Conservation (phyloP, 2,329 filamentous ascomycete species). For the Exophiala phaeomuriformis region DNA sequence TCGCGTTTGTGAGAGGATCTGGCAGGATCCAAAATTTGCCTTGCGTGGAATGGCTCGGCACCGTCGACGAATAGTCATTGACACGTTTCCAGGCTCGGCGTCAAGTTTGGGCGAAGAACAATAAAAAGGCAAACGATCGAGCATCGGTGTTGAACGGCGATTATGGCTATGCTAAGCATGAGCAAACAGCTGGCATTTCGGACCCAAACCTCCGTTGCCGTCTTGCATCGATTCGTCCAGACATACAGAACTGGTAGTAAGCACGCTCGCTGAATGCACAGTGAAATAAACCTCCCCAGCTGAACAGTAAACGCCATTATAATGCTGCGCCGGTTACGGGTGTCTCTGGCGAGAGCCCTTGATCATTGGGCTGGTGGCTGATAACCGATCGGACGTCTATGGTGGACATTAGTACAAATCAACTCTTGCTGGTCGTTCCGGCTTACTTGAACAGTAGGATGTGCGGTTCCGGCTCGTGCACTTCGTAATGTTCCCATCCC, state of each 20-base stretch:
- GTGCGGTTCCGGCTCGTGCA: conserved; percentile 96
- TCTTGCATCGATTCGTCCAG: conserved; percentile 15
- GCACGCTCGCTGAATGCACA: conserved; percentile 24
- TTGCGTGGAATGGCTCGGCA: no score
- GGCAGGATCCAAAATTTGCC: neutral
- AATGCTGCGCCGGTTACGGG: conserved; percentile 22
- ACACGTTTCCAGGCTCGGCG: neutral
- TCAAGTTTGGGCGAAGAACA: neutral
- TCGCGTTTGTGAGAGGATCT: neutral
- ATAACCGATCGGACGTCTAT: conserved; percentile 75
- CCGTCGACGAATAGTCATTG: no score
- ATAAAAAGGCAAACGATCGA: neutral
- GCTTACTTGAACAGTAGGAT: conserved; percentile 97
- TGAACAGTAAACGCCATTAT: conserved; percentile 22
- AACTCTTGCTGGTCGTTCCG: neutral
- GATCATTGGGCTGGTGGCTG: conserved; percentile 53
- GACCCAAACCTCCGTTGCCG: conserved; percentile 12
- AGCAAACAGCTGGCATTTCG: conserved; percentile 13
- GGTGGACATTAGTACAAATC: conserved; percentile 19
- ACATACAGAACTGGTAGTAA: conserved; percentile 20
- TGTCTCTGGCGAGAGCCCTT: conserved; percentile 9
- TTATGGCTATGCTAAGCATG: conserved; percentile 17
- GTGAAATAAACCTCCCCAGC: conserved; percentile 14
- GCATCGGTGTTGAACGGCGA: conserved; percentile 1
- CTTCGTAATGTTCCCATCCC: conserved; percentile 98